phyloP scores from a whole-genome alignment of 1,284 basidiomycete genomes.

The Cutaneotrichosporon spelunceum region DNA sequence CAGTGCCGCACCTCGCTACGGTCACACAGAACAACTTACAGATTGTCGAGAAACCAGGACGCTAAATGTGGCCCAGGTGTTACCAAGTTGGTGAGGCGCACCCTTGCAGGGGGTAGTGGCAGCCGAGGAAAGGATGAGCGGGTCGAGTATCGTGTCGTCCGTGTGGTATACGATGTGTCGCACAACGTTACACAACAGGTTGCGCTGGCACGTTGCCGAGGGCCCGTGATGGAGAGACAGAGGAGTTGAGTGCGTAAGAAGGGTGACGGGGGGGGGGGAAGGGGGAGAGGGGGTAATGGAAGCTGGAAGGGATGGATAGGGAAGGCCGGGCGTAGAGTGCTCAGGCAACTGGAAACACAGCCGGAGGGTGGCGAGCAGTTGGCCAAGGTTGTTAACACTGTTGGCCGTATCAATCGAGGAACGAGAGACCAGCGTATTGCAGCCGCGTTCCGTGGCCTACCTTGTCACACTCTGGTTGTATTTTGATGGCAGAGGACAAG shows the following conservation, averaged over 20 bases:
- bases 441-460: background rate
- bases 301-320: background rate
- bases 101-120: slow-evolving; percentile 1
- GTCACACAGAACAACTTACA: background rate
- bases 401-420: background rate
- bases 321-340: background rate
- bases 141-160: background rate
- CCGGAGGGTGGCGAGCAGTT: background rate
- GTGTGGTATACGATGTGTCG: background rate
- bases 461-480: background rate
- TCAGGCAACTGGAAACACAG: background rate
- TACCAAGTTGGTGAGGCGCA: background rate
- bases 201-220: background rate
- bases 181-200: background rate
- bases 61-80: background rate
- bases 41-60: background rate
- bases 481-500: background rate
- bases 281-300: background rate
- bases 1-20: background rate
- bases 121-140: background rate
- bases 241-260: background rate
- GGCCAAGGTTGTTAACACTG: background rate
- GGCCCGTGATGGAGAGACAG: background rate
- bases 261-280: background rate
- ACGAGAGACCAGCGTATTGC: background rate